Evolutionary conservation across 495 filamentous ascomycete species (phyloP).

Genomic region (Penicillium malachiteum): DNA sequence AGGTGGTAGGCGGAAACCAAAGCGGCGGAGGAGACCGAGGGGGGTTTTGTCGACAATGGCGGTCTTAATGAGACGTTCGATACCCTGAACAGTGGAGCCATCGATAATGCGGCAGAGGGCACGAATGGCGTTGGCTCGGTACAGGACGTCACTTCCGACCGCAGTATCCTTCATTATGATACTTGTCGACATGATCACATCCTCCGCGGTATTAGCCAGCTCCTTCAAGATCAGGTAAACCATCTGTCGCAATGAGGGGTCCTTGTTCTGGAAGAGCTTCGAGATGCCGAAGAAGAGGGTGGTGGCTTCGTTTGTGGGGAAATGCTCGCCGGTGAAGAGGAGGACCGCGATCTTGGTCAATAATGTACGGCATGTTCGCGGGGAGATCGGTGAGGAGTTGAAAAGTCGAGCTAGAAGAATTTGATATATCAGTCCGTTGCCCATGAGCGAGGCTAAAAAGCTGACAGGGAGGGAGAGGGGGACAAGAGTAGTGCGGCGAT

Average conservation of each 20-base stretch:
- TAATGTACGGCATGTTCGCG: slow-evolving; percentile 90
- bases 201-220: slow-evolving; percentile 91
- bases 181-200: slow-evolving; percentile 99
- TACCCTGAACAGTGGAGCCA: slow-evolving; percentile 95
- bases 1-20: slow-evolving; percentile 98
- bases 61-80: slow-evolving; percentile 98
- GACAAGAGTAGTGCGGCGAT: slow-evolving; percentile 16
- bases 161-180: slow-evolving; percentile 99
- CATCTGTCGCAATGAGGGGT: slow-evolving; percentile 97
- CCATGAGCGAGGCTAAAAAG: background rate
- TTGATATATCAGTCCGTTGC: slow-evolving; percentile 18
- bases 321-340: slow-evolving; percentile 93
- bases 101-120: slow-evolving; percentile 97
- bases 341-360: slow-evolving; percentile 97
- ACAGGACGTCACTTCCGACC: slow-evolving; percentile 91
- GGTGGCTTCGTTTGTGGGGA: slow-evolving; percentile 95
- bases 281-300: slow-evolving; percentile 99
- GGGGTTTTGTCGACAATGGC: slow-evolving; percentile 99
- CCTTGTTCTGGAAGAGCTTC: slow-evolving; percentile 99
- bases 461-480: background rate
- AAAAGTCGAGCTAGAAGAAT: slow-evolving; percentile 79
- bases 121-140: slow-evolving; percentile 94
- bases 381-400: slow-evolving; percentile 93
- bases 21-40: slow-evolving; percentile 94
- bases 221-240: slow-evolving; percentile 98